Base-by-base conservation (phyloP, 1,139 yeast species). In the Ogataea hybrid region DNA sequence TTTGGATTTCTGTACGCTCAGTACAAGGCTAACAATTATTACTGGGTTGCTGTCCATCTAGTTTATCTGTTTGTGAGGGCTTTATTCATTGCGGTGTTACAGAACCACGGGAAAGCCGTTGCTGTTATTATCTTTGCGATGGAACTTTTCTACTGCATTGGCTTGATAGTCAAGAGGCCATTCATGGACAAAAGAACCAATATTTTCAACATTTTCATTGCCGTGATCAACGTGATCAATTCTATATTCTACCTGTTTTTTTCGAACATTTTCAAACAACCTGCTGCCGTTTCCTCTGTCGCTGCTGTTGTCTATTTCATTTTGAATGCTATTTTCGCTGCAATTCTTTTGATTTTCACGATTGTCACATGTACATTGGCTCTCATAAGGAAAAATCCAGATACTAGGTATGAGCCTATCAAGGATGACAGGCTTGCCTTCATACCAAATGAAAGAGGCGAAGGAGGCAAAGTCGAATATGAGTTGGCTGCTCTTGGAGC, bases 141-240 rank as follows among this genome's bases (percentile, higher is more conserved):
- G 50, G 98, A 92, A 63, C 68, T 90, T 48, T 54, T 74, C 16
- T 88, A 83, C 64, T 77, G 85, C 52, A 73, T 75, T 25, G 70
- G 70, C 1, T 57, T 89, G 27, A 81, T 90, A 57, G 75, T 78
- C 73, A 69, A 75, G 48, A 79, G 92, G 63, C 98, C 98, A 5
- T 92, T 78, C 63, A 81, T 94, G 92, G 97, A 92, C 68, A 89
- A 84, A 65, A 77, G 95, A 65, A 90, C 97, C 20, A 92, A 94
- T 60, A 83, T 81, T 22, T 86, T 90, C 75, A 92, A 90, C 66
- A 90, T 92, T 56, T 77, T 86, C 38, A 88, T 92, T 56, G 79
- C 86, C 25, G 76, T 86, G 32, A 81, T 92, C 55, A 85, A 83
- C 58, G 75, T 89, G 43, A 67, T 90, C 58, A 90, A 90, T 63